Conservation (phyloP, 2,329 filamentous ascomycete genomes). For the Cladosporium cucumerinum region DNA sequence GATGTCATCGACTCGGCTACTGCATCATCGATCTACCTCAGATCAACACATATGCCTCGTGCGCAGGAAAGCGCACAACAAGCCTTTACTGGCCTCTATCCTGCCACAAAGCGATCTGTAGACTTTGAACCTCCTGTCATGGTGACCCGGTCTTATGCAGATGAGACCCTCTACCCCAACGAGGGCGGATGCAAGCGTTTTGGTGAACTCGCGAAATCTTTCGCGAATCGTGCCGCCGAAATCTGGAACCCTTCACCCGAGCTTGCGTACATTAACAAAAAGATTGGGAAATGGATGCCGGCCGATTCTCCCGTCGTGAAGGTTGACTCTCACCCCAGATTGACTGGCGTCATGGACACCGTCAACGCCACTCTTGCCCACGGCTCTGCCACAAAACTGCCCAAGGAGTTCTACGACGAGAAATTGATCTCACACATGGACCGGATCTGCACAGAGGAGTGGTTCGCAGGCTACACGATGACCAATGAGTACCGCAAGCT, state of each 20-base stretch:
- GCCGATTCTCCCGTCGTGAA: slow-evolving; percentile 62
- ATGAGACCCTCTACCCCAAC: slow-evolving; percentile 52
- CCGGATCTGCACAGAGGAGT: slow-evolving; percentile 78
- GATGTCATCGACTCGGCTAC: slow-evolving; percentile 36
- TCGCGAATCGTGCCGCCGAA: slow-evolving; percentile 47
- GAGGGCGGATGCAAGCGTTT: slow-evolving; percentile 49
- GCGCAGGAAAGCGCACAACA: slow-evolving; percentile 52
- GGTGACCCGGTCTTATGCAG: slow-evolving; percentile 42
- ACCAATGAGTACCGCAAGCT: slow-evolving; percentile 82
- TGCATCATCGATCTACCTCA: slow-evolving; percentile 42
- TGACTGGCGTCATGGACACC: slow-evolving; percentile 91
- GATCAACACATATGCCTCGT: slow-evolving; percentile 49
- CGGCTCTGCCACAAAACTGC: slow-evolving; percentile 72
- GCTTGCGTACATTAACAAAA: slow-evolving; percentile 75
- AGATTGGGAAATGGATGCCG: slow-evolving; percentile 85
- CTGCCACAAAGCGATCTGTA: slow-evolving; percentile 40
- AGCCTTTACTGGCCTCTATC: slow-evolving; percentile 49
- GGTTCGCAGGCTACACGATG: slow-evolving; percentile 85
- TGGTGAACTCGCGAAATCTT: slow-evolving; percentile 45
- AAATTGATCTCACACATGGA: slow-evolving; percentile 67
- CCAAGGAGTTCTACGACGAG: slow-evolving; percentile 80
- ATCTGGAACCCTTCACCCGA: slow-evolving; percentile 62
- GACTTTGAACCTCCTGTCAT: slow-evolving; percentile 45
- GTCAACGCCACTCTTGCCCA: slow-evolving; percentile 87
- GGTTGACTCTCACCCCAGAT: slow-evolving; percentile 77